Conservation (phyloP, 805 yeast genomes). For the Limtongia smithiae region DNA sequence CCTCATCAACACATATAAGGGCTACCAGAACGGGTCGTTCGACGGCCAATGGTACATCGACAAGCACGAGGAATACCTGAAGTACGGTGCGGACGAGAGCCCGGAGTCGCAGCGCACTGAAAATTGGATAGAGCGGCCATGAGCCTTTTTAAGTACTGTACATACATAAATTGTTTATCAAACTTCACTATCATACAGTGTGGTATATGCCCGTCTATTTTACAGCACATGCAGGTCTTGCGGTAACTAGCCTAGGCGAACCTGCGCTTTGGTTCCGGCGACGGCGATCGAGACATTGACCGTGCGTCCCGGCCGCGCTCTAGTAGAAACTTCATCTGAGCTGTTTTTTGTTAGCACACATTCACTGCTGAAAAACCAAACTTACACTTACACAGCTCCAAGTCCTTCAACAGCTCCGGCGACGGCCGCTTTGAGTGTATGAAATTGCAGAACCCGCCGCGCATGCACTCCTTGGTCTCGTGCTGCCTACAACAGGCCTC, state of each 20-base stretch:
- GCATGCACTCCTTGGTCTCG: conserved; percentile 58
- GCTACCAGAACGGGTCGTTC: conserved; percentile 65
- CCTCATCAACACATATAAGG: conserved; percentile 62
- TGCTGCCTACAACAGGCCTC: conserved; percentile 77
- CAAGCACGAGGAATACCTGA: conserved; percentile 71
- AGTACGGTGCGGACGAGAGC: conserved; percentile 52
- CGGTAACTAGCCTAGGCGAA: conserved; percentile 1
- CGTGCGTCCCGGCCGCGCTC: conserved; percentile 27
- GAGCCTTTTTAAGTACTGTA: conserved; percentile 10
- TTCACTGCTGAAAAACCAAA: background rate
- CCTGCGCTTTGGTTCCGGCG: conserved; percentile 30
- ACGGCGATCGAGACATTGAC: conserved; percentile 28
- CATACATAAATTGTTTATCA: background rate
- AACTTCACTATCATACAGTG: background rate
- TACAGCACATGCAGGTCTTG: background rate
- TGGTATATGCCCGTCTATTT: background rate
- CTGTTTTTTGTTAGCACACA: conserved; percentile 3
- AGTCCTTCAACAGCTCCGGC: conserved; percentile 41
- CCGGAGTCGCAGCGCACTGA: conserved; percentile 30
- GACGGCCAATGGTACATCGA: conserved; percentile 71
- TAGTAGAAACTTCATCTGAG: conserved; percentile 25
- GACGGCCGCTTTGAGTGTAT: conserved; percentile 70
- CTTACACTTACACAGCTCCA: conserved; percentile 43
- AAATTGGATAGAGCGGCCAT: conserved; percentile 31
- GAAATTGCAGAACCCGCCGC: conserved; percentile 83